phyloP scores from a whole-genome alignment of 768 basidiomycete species.

The Hysterangium stoloniferum region DNA sequence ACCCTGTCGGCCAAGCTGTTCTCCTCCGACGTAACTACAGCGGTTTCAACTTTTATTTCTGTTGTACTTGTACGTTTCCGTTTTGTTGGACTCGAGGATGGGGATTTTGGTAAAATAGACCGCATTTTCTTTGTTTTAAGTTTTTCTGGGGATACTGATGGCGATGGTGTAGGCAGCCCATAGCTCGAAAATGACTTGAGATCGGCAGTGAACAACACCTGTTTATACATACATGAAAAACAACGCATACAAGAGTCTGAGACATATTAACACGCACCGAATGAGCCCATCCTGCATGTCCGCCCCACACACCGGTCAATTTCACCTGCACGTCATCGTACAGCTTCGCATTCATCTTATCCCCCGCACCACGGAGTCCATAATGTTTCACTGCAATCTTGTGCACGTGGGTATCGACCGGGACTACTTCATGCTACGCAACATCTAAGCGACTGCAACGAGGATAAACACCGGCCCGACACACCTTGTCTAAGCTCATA shows the following conservation, averaged over 20 bases:
- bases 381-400: conserved; percentile 83
- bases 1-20: conserved; percentile 34
- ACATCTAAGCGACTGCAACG: neutral
- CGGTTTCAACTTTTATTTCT: neutral
- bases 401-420: conserved; percentile 93
- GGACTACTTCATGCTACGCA: conserved; percentile 70
- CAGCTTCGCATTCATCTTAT: conserved; percentile 64
- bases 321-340: conserved; percentile 65
- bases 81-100: conserved; percentile 14
- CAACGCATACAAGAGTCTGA: neutral
- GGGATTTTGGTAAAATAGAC: conserved; percentile 15
- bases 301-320: conserved; percentile 65
- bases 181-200: conserved; percentile 58
- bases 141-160: conserved; percentile 3
- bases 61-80: conserved; percentile 13
- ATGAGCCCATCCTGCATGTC: conserved; percentile 88
- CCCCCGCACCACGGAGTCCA: conserved; percentile 42
- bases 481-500: conserved; percentile 88
- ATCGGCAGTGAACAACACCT: conserved; percentile 74
- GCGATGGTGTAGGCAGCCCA: conserved; percentile 20
- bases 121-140: conserved; percentile 2
- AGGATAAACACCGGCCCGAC: conserved; percentile 10
- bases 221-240: neutral
- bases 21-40: conserved; percentile 26
- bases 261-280: conserved; percentile 38